Conservation (phyloP, 805 yeast species). For the Kodamaea restingae region DNA sequence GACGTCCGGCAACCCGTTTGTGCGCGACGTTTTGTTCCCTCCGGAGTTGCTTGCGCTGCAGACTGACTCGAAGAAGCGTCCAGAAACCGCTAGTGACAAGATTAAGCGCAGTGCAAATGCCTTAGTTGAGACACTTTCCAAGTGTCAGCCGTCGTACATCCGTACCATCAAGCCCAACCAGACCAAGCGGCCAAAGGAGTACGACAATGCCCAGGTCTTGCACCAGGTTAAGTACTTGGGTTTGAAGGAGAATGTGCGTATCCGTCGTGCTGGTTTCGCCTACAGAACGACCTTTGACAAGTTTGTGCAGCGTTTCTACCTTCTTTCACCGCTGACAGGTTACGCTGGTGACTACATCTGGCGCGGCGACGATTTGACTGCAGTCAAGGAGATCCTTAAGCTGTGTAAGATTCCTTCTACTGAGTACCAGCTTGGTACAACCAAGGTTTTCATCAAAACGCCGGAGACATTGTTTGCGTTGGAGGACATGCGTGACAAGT, state of each 20-base stretch:
- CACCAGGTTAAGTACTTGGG: constrained; percentile 97
- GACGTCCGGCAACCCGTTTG: constrained; percentile 67
- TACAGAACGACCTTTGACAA: constrained; percentile 95
- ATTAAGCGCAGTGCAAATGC: constrained; percentile 89
- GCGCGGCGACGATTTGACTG: constrained; percentile 52
- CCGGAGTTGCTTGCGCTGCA: constrained; percentile 31
- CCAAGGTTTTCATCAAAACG: constrained; percentile 90
- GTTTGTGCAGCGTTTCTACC: constrained; percentile 89
- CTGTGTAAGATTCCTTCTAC: constrained; percentile 64
- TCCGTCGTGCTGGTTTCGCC: constrained; percentile 98
- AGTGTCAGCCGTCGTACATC: constrained; percentile 92
- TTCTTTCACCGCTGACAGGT: constrained; percentile 83
- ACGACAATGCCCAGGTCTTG: constrained; percentile 81
- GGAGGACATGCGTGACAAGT: constrained; percentile 93
- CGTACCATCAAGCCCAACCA: constrained; percentile 98
- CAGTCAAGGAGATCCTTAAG: constrained; percentile 47
- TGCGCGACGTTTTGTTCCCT: constrained; percentile 49
- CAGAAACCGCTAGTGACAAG: constrained; percentile 95
- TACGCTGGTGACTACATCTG: constrained; percentile 77
- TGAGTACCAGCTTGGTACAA: constrained; percentile 88
- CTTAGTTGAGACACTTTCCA: constrained; percentile 81
- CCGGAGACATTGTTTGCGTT: constrained; percentile 95
- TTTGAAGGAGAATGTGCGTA: constrained; percentile 92
- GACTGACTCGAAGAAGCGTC: constrained; percentile 65
- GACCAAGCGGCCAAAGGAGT: constrained; percentile 84